Evolutionary conservation across 345 rosid species (phyloP).

Genomic region (Brassica carinata): DNA sequence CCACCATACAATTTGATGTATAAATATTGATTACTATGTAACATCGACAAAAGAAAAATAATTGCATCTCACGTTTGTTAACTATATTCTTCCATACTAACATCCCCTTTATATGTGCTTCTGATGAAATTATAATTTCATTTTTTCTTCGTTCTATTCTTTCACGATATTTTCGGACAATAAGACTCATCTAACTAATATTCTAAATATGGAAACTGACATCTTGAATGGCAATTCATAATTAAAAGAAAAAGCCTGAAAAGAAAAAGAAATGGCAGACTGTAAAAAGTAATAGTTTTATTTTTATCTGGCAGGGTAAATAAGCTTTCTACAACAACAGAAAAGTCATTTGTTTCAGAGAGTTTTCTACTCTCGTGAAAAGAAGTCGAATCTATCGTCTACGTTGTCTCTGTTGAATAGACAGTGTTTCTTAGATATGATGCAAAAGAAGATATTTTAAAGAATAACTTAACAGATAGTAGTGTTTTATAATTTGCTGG

Average conservation of each 20-base stretch:
- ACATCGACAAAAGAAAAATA: neutral
- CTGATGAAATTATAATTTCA: neutral
- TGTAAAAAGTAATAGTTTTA: slow-evolving; percentile 29
- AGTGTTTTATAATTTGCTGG: neutral
- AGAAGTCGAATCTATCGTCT: slow-evolving; percentile 36
- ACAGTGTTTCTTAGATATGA: slow-evolving; percentile 38
- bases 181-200: slow-evolving; percentile 34
- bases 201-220: slow-evolving; percentile 43
- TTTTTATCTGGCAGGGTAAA: slow-evolving; percentile 17
- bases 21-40: neutral
- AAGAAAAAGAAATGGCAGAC: slow-evolving; percentile 27
- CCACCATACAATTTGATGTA: neutral
- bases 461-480: neutral
- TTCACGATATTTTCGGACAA: slow-evolving; percentile 5
- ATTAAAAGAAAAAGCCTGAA: slow-evolving; percentile 34
- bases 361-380: slow-evolving; percentile 40
- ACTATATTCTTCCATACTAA: neutral
- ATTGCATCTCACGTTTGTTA: neutral
- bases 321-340: slow-evolving; percentile 19
- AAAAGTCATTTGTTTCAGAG: slow-evolving; percentile 13
- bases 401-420: slow-evolving; percentile 37
- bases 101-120: neutral
- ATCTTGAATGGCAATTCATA: slow-evolving; percentile 40
- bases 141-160: neutral
- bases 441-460: slow-evolving; percentile 28